These are phyloP conservation scores for Petunia secreta DNA, from an alignment of 257 asterid species.

Conservation along the genomic window DNA sequence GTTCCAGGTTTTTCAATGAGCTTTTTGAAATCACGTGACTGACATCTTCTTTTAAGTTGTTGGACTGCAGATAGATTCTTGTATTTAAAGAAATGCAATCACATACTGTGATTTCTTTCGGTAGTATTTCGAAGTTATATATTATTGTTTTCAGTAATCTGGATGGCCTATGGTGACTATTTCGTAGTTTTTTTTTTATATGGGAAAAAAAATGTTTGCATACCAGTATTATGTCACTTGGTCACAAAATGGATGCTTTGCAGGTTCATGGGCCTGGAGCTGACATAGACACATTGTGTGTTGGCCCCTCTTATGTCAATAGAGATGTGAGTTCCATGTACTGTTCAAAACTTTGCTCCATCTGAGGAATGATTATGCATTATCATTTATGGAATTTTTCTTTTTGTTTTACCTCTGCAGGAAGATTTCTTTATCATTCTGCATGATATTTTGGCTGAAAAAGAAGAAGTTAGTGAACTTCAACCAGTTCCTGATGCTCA, in stretches of 20 bases:
- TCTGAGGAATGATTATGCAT: neutral
- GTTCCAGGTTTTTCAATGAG: neutral
- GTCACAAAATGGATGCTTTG: neutral
- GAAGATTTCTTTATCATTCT: slow-evolving; percentile 48
- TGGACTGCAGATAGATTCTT: neutral
- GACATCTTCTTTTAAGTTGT: slow-evolving; percentile 8
- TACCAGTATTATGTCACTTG: too few relatives aligned
- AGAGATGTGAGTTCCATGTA: slow-evolving; percentile 39
- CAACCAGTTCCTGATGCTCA: slow-evolving; percentile 52
- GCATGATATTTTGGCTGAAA: slow-evolving; percentile 42
- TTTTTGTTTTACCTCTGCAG: slow-evolving; percentile 29
- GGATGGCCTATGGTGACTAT: neutral
- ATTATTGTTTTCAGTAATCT: neutral
- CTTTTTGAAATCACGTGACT: neutral
- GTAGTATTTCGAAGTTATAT: neutral
- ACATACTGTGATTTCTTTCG: neutral
- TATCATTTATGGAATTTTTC: neutral
- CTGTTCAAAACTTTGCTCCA: slow-evolving; percentile 2
- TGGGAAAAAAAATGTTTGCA: too few relatives aligned
- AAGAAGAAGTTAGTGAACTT: slow-evolving; percentile 44
- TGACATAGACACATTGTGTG: slow-evolving; percentile 47
- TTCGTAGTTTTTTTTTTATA: neutral
- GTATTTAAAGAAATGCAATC: neutral
- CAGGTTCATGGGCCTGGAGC: slow-evolving; percentile 44
- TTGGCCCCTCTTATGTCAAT: slow-evolving; percentile 46